Conservation (phyloP, 192 early-diverging fungal genomes). For the Coemansia sp. region DNA sequence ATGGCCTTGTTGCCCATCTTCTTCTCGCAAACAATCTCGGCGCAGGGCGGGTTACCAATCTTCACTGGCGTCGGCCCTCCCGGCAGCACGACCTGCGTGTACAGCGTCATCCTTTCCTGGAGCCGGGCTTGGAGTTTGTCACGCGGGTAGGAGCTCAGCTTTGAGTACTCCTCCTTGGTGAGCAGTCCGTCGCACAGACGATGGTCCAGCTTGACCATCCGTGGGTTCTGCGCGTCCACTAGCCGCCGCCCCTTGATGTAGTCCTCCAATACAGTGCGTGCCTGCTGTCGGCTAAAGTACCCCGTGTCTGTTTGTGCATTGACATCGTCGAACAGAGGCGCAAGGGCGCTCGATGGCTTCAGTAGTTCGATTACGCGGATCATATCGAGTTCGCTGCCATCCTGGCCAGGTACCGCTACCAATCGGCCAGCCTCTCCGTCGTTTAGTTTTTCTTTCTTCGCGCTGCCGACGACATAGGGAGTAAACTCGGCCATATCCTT, state of each 20-base stretch:
- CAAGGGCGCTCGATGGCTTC: conserved; percentile 55
- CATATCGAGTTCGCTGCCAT: not conserved
- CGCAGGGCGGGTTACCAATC: conserved; percentile 31
- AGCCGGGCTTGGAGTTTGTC: conserved; percentile 61
- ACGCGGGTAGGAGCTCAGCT: conserved; percentile 57
- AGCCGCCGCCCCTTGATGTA: conserved; percentile 69
- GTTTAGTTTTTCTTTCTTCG: conserved; percentile 1
- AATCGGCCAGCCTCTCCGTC: not conserved
- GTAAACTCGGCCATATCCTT: conserved; percentile 30
- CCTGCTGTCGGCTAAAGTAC: conserved; percentile 63
- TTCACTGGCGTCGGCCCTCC: conserved; percentile 17
- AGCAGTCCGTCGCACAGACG: conserved; percentile 67
- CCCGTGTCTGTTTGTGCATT: conserved; percentile 55
- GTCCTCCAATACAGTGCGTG: conserved; percentile 60
- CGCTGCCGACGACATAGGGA: conserved; percentile 26
- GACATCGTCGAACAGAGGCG: conserved; percentile 59
- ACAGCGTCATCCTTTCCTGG: conserved; percentile 53
- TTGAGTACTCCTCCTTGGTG: conserved; percentile 67
- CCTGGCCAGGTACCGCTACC: not conserved
- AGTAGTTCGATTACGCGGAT: conserved; percentile 58
- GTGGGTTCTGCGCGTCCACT: conserved; percentile 60
- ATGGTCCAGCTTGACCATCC: conserved; percentile 69
- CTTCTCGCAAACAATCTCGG: conserved; percentile 47
- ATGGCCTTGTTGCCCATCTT: conserved; percentile 55
- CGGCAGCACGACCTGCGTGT: conserved; percentile 36